Percentiles rank a stretch among this genome's conserved stretches.
These are phyloP conservation scores for Blumeria hordei DNA, from an alignment of 2,329 filamentous ascomycete species.

Conservation along the genomic window DNA sequence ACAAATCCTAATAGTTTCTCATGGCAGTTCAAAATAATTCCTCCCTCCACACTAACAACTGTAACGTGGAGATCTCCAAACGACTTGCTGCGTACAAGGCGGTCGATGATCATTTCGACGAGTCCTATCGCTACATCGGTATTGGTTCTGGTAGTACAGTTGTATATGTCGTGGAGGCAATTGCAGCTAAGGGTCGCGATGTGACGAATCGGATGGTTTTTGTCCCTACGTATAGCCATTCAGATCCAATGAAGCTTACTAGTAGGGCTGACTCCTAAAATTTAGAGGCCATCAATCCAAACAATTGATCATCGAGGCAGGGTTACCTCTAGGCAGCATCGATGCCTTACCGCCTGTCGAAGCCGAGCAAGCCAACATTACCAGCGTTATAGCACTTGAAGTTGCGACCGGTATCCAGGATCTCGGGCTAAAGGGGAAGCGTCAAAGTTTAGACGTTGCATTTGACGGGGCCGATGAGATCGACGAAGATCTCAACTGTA, in stretches of 20 bases:
- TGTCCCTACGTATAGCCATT: slow-evolving; percentile 50
- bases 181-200: slow-evolving; percentile 31
- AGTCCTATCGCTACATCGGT: slow-evolving; percentile 39
- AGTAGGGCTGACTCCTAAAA: background rate
- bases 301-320: slow-evolving; percentile 59
- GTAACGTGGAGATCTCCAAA: slow-evolving; percentile 46
- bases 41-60: background rate
- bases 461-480: slow-evolving; percentile 97
- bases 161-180: slow-evolving; percentile 65
- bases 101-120: slow-evolving; percentile 45
- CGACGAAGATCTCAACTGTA: slow-evolving; percentile 81
- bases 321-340: slow-evolving; percentile 40
- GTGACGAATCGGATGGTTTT: slow-evolving; percentile 49
- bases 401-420: slow-evolving; percentile 26
- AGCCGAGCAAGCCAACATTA: slow-evolving; percentile 7
- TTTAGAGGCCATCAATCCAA: slow-evolving; percentile 39
- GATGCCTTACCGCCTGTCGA: slow-evolving; percentile 15
- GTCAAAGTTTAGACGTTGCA: slow-evolving; percentile 51
- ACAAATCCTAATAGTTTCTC: background rate
- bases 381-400: slow-evolving; percentile 36
- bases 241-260: background rate
- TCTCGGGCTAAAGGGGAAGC: slow-evolving; percentile 15
- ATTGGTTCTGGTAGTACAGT: slow-evolving; percentile 68
- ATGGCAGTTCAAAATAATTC: background rate
- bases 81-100: slow-evolving; percentile 49